Evolutionary conservation across 331 rosid species (phyloP).

Genomic region (Malus hybrid): DNA sequence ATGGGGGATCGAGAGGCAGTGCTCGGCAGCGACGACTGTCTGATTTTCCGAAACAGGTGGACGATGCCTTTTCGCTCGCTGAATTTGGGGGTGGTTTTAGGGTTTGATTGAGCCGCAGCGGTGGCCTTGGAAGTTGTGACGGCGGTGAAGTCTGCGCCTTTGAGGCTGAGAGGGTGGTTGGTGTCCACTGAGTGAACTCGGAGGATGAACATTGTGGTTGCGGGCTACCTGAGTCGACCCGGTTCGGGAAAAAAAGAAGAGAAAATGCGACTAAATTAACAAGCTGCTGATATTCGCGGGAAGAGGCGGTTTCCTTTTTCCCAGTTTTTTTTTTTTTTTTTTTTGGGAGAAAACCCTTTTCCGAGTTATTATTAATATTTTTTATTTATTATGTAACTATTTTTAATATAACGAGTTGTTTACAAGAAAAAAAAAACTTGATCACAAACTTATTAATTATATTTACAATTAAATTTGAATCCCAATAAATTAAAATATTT

Average conservation of each 20-base stretch:
- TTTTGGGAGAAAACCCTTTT: not conserved
- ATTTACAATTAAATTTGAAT: too few relatives aligned
- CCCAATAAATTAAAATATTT: too few relatives aligned
- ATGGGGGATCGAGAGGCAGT: slow-evolving; percentile 48
- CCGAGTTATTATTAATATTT: too few relatives aligned
- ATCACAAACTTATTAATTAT: too few relatives aligned
- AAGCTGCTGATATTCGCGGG: not conserved
- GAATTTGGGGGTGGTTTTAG: slow-evolving; percentile 33
- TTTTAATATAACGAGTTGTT: too few relatives aligned
- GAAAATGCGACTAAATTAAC: not conserved
- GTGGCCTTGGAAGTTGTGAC: slow-evolving; percentile 12
- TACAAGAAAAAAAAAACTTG: too few relatives aligned
- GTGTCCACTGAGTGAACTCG: slow-evolving; percentile 84
- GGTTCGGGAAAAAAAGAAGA: not conserved
- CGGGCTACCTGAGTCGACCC: not conserved
- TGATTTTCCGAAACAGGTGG: slow-evolving; percentile 62
- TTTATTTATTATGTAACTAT: too few relatives aligned
- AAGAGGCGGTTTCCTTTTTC: not conserved
- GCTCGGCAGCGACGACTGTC: slow-evolving; percentile 42
- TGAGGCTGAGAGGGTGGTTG: slow-evolving; percentile 38
- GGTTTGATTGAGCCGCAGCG: slow-evolving; percentile 6
- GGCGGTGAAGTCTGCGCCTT: slow-evolving; percentile 26
- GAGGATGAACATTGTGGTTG: slow-evolving; percentile 58
- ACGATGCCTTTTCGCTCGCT: slow-evolving; percentile 64
- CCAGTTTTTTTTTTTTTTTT: not conserved